Evolutionary conservation across 1,139 yeast genomes (phyloP).

Genomic region (Diutina pseudorugosa): DNA sequence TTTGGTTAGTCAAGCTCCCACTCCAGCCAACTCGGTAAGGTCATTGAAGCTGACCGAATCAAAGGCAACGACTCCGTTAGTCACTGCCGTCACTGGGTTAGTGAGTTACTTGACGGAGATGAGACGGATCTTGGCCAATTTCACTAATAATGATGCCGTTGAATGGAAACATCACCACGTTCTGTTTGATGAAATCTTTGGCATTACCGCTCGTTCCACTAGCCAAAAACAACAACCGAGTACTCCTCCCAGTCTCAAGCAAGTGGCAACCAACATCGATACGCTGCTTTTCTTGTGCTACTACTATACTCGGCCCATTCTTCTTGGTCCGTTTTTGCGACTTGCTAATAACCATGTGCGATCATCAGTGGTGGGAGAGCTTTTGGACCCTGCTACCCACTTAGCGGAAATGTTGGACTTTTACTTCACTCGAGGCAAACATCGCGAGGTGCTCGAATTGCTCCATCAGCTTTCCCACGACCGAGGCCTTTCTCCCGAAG

Average conservation of each 20-base stretch:
- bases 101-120: neutral
- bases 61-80: neutral
- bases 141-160: neutral
- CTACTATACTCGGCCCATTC: constrained; percentile 48
- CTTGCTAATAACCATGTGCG: constrained; percentile 64
- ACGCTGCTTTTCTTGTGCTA: constrained; percentile 73
- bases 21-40: neutral
- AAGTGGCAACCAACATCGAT: constrained; percentile 31
- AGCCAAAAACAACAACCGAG: neutral
- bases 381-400: constrained; percentile 24
- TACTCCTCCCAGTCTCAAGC: neutral
- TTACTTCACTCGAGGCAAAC: constrained; percentile 51
- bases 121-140: neutral
- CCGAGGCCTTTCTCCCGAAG: constrained; percentile 6
- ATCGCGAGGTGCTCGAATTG: constrained; percentile 56
- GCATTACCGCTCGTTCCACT: neutral
- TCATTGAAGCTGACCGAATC: neutral
- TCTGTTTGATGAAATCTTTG: neutral
- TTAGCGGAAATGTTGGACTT: constrained; percentile 71
- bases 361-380: constrained; percentile 35
- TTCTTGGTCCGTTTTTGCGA: constrained; percentile 75
- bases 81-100: neutral
- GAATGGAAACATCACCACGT: neutral
- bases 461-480: constrained; percentile 28
- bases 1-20: neutral